Evolutionary conservation across 2,329 filamentous ascomycete genomes (phyloP).

Genomic region (Neonectria punicea): DNA sequence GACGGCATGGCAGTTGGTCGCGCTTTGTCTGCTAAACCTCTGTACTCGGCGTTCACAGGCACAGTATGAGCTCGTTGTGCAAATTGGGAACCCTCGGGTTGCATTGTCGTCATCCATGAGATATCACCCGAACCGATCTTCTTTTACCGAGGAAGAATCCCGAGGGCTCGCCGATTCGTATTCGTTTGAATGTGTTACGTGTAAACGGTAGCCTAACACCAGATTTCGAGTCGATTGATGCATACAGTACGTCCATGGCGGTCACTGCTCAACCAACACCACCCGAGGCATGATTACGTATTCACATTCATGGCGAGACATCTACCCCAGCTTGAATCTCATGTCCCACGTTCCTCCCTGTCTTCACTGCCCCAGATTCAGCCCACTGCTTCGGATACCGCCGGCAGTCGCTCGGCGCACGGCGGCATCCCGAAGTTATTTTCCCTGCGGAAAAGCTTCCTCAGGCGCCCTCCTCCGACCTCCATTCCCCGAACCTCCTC

Average conservation of each 20-base stretch:
- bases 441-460: neutral
- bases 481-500: neutral
- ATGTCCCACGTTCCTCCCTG: slow-evolving; percentile 1
- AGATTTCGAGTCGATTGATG: neutral
- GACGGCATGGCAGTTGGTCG: neutral
- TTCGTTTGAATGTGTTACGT: neutral
- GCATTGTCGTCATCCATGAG: slow-evolving; percentile 10
- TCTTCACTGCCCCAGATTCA: slow-evolving; percentile 15
- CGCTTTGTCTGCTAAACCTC: neutral
- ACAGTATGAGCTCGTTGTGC: neutral
- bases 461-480: slow-evolving; percentile 1
- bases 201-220: neutral
- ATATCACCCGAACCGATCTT: slow-evolving; percentile 11
- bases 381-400: slow-evolving; percentile 7
- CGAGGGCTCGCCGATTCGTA: slow-evolving; percentile 1
- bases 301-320: neutral
- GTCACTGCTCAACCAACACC: too few relatives aligned
- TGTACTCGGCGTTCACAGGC: neutral
- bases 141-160: slow-evolving; percentile 10
- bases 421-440: slow-evolving; percentile 8
- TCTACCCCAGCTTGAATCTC: slow-evolving; percentile 7
- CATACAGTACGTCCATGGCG: neutral
- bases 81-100: neutral
- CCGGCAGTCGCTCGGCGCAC: slow-evolving; percentile 13
- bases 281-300: too few relatives aligned